Evolutionary conservation across 140 eudicot genomes (phyloP).

Genomic region (Bidens hawaiensis): DNA sequence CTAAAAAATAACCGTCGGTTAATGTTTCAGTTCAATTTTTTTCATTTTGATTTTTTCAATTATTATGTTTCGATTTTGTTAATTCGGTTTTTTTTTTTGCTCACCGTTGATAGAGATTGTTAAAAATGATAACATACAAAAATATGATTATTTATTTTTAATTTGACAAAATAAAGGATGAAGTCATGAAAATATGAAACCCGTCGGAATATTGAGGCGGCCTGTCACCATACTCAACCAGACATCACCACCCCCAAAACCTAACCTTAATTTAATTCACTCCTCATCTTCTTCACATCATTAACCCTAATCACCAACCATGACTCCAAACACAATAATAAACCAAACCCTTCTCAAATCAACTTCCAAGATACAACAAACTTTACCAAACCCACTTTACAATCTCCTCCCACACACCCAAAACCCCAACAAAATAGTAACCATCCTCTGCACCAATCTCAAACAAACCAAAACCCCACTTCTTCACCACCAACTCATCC

Average conservation of each 20-base stretch:
- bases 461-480: conserved; percentile 27
- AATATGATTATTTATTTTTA: too few species aligned
- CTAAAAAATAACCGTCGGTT: too few species aligned
- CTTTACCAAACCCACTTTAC: conserved; percentile 49
- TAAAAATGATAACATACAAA: too few species aligned
- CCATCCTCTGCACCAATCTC: conserved; percentile 49
- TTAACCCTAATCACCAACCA: conserved; percentile 19
- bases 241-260: neutral
- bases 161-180: too few species aligned
- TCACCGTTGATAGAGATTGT: too few species aligned
- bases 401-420: conserved; percentile 62
- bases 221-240: conserved; percentile 8
- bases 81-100: too few species aligned
- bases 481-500: conserved; percentile 36
- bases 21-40: too few species aligned
- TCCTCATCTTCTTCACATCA: neutral
- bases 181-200: too few species aligned
- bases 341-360: conserved; percentile 19
- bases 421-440: conserved; percentile 71
- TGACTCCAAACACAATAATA: conserved; percentile 17
- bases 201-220: too few species aligned
- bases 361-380: conserved; percentile 13
- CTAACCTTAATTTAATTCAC: neutral
- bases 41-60: too few species aligned
- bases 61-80: too few species aligned